Evolutionary conservation across 148 eudicot species (phyloP), one percentile per base, ranked within the genome.

Genomic region (Camellia granthamiana): DNA sequence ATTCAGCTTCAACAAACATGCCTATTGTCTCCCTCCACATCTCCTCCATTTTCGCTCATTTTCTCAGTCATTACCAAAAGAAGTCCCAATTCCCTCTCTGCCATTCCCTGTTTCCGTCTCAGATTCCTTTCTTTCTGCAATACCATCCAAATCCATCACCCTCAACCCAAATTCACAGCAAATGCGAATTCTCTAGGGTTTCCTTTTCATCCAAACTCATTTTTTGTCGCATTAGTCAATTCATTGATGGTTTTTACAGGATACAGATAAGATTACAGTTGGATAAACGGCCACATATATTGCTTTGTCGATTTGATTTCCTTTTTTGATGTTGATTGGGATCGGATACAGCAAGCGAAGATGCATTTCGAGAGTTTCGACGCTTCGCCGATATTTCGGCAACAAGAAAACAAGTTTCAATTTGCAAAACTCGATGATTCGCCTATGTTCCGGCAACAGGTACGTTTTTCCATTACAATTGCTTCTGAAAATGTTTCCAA

Each of bases 371-470:
- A 46, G 41, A 14, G 63, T 14, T 13, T 62, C 47, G 70, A 23
- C 21, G 74, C 47, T 42, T 52, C 78, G 62, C 78, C 78, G 46
- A 43, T 46, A 66, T 66, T 74, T 58, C 78, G 73, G 14, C 83
- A 66, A 66, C 83, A 19, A 56, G 78, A 80, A 18, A 56, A 13
- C 71, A 80, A 74, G 66, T 44, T 80, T 51, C 72, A 65, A n/a
- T 80, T 80, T 7, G 64, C 73, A 3, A 80, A 80, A 10, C 74
- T 80, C 46, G 83, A 80, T 6, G 83, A 80, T 43, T 80, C 83
- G 1, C 83, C 83, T 41, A 80, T 80, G 83, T 80, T 80, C 21
- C 83, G 83, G 0, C 78, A 74, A 55, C 83, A 80, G 83, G 83
- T 74, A n/a, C 9, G 7, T 14, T 19, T 30, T 47, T n/a, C 30